These are phyloP conservation scores for Aspergillus funiculosus DNA, from an alignment of 495 filamentous ascomycete genomes.

Conservation along the genomic window DNA sequence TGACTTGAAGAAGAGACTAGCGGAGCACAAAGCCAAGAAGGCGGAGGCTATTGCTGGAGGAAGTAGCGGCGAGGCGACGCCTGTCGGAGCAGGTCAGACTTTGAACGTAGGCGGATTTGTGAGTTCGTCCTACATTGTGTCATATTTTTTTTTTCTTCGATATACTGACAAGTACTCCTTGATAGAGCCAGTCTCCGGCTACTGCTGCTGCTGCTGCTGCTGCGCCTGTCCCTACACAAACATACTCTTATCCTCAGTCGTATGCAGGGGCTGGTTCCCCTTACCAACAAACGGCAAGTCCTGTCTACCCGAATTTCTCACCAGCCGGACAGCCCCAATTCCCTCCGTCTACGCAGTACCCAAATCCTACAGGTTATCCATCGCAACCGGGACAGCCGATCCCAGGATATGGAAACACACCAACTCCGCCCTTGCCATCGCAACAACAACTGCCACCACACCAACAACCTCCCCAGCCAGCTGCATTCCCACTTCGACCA, in stretches of 20 bases:
- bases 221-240: constrained; percentile 23
- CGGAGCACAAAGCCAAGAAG: constrained; percentile 69
- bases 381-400: constrained; percentile 31
- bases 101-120: constrained; percentile 52
- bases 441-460: constrained; percentile 37
- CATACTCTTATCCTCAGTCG: constrained; percentile 34
- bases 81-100: constrained; percentile 47
- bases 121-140: constrained; percentile 24
- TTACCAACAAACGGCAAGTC: constrained; percentile 40
- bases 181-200: constrained; percentile 27
- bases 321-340: constrained; percentile 30
- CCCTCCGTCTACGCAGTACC: constrained; percentile 30
- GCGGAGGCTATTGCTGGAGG: constrained; percentile 53
- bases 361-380: constrained; percentile 36
- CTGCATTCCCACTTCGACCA: constrained; percentile 40
- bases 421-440: constrained; percentile 28
- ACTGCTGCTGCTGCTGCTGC: constrained; percentile 19
- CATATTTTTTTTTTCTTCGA: not conserved
- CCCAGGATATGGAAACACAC: constrained; percentile 27
- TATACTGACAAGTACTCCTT: constrained; percentile 1
- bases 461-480: constrained; percentile 36
- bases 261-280: constrained; percentile 35
- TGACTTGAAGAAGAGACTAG: constrained; percentile 76
- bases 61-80: constrained; percentile 57
- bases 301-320: constrained; percentile 36